Conservation (phyloP, 495 filamentous ascomycete genomes). For the Neurospora tetrasperma region DNA sequence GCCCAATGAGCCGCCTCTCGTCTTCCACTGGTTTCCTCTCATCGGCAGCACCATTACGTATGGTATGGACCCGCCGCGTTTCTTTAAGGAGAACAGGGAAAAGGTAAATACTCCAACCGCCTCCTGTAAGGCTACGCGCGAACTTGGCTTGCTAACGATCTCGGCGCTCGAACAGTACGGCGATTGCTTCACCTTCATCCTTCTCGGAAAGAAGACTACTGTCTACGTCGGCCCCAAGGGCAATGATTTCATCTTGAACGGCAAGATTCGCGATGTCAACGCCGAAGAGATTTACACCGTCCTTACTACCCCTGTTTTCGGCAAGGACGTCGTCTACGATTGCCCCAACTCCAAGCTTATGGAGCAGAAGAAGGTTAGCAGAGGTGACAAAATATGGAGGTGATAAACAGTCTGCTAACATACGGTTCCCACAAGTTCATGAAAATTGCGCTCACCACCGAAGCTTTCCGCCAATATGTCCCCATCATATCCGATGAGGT, state of each 20-base stretch:
- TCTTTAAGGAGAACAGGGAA: conserved; percentile 57
- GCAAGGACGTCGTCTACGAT: conserved; percentile 78
- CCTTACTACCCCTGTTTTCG: conserved; percentile 78
- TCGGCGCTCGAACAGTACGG: conserved; percentile 15
- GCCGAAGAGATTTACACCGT: conserved; percentile 76
- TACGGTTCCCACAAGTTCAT: conserved; percentile 53
- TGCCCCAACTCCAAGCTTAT: conserved; percentile 67
- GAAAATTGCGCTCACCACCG: conserved; percentile 71
- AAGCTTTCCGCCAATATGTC: conserved; percentile 68
- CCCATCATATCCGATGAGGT: conserved; percentile 71
- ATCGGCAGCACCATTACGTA: conserved; percentile 71
- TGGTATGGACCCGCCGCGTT: conserved; percentile 73
- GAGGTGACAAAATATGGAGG: not conserved
- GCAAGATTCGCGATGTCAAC: conserved; percentile 68
- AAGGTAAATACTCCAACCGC: conserved; percentile 36
- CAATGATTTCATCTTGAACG: conserved; percentile 82
- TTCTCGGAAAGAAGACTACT: conserved; percentile 68
- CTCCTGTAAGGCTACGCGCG: not conserved
- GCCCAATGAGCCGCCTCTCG: conserved; percentile 64
- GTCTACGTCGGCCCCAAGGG: conserved; percentile 68
- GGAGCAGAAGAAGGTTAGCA: conserved; percentile 34
- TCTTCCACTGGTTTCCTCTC: conserved; percentile 77
- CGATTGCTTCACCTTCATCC: conserved; percentile 63
- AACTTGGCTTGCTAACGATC: conserved; percentile 2
- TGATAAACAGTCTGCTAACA: conserved; percentile 1